Conservation (phyloP, 495 filamentous ascomycete genomes). For the Annulohypoxylon stygium region DNA sequence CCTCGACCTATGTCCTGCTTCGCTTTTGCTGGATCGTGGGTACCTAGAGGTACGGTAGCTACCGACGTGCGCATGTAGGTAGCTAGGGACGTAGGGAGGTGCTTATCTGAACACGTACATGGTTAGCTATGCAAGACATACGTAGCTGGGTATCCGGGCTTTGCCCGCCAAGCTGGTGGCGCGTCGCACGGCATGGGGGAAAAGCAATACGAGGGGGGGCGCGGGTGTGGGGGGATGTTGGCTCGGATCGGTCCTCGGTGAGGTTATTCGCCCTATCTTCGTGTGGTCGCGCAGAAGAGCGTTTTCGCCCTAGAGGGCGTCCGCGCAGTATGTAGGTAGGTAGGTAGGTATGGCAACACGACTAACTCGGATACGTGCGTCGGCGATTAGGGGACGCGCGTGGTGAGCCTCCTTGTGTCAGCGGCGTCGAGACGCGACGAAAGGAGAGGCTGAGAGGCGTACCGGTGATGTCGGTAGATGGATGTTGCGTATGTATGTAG, state of each 20-base stretch:
- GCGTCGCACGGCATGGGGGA: constrained; percentile 20
- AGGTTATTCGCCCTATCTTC: constrained; percentile 4
- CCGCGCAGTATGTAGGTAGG: no score
- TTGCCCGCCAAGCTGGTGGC: constrained; percentile 11
- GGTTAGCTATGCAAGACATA: background rate
- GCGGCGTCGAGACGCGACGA: constrained; percentile 3
- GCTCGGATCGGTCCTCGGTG: background rate
- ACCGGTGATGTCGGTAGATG: no score
- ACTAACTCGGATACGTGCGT: background rate
- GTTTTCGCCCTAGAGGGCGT: no score
- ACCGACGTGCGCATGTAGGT: background rate
- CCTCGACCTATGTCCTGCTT: background rate
- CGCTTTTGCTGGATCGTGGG: no score
- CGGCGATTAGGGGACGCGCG: constrained; percentile 1
- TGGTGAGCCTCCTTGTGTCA: background rate
- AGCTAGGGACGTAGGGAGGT: background rate
- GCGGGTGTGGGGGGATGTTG: background rate
- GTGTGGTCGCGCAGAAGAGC: background rate
- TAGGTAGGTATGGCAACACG: background rate
- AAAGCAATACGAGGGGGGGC: constrained; percentile 32
- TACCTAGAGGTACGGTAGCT: no score
- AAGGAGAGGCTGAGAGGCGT: background rate
- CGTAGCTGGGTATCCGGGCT: background rate
- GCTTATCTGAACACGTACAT: background rate
- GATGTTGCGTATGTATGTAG: constrained; percentile 4